A percentile compares a stretch with the other conserved stretches of the same genome.
phyloP scores from a whole-genome alignment of 1,139 yeast species.

The Taiozyma sp. region DNA sequence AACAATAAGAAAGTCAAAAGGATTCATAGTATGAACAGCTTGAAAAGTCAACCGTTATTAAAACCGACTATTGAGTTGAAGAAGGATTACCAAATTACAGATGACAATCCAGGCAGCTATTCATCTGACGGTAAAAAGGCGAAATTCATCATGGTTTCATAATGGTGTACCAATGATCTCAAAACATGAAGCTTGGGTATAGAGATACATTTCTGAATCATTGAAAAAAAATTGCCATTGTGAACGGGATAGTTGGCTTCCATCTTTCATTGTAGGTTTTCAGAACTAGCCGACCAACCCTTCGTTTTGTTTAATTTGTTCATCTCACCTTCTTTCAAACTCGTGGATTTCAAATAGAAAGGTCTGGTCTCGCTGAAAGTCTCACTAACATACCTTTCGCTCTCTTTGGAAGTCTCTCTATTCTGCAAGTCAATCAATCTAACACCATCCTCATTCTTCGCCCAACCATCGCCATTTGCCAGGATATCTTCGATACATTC shows the following conservation, averaged over 20 bases:
- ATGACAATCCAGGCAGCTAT: background rate
- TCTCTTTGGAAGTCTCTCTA: constrained; percentile 4
- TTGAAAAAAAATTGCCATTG: background rate
- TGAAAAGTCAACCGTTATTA: background rate
- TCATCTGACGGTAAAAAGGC: background rate
- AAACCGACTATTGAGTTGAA: background rate
- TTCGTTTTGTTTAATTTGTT: constrained; percentile 25
- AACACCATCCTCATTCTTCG: constrained; percentile 39
- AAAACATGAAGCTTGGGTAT: background rate
- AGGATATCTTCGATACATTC: constrained; percentile 75
- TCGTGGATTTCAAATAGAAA: background rate
- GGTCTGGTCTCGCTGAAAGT: background rate
- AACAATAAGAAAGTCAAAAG: background rate
- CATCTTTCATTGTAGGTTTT: background rate
- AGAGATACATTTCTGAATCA: background rate
- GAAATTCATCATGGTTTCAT: background rate
- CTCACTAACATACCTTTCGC: background rate
- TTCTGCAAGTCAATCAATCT: constrained; percentile 38
- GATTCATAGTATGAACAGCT: background rate
- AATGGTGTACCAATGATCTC: background rate
- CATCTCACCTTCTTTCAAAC: background rate
- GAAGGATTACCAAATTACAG: background rate
- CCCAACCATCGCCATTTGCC: constrained; percentile 67
- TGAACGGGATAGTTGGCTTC: background rate
- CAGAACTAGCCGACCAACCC: constrained; percentile 34